Base-by-base conservation (phyloP, 768 basidiomycete genomes). In the Mycena belliarum region DNA sequence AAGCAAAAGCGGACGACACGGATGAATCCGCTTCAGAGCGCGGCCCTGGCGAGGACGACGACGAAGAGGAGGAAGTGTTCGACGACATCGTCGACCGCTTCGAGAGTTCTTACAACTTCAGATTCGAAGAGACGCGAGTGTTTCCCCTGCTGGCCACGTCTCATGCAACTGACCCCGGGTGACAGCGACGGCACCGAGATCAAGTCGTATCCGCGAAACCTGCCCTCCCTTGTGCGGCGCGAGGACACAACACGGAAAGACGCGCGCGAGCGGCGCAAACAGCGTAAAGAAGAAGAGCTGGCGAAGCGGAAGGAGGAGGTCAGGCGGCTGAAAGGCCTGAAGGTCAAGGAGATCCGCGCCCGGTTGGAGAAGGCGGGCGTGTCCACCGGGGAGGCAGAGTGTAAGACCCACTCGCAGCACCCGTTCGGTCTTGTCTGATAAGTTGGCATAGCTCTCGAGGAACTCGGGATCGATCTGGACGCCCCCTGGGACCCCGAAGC, bases 51-150 rank as follows among this genome's bases (percentile, higher is more conserved):
- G 70, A 70, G 1, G 72, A 72, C 14, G 73, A 76, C 37, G 68
- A 69, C 1, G 71, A 79, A 10, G 83, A 88, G 11, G 88, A 89
- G 7, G 85, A 87, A 33, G 82, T 90, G 18, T 97, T 97, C 65
- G 94, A 97, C 52, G 93, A 96, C 42, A 86, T 91, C 60, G 90
- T 87, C 6, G 95, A 97, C 26, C 84, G 84, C 42, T 99, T 98
- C 63, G 97, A 99, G 75, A 86, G 84, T n/a, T 91, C 90, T 16
- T 99, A 98, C 75, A 98, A 98, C 72, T 97, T 97, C 76, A 86
- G 97, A 51, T 99, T 93, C 70, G 96, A 99, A 71, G 96, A 99
- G 72, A 90, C 92, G 85, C 93, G 66, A 66, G 93, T 86, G 24
- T 55, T 58, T 14, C 6, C 10, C 1, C n/a, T 43, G 15, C 33